Conservation (phyloP, 2,329 filamentous ascomycete species). For the Neofusicoccum laricinum region DNA sequence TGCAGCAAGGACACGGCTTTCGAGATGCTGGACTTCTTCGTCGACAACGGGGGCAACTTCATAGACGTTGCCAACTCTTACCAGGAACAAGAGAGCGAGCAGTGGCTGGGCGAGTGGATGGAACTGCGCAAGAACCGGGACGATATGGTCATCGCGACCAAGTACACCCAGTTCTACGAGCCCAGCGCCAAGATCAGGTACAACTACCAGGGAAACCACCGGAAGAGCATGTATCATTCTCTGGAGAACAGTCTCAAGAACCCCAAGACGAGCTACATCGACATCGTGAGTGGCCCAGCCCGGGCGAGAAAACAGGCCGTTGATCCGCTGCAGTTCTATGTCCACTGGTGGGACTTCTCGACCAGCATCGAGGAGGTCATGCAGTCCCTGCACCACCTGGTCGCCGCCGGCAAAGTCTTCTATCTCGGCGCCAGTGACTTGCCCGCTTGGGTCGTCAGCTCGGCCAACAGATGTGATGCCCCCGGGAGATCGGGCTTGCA, state of each 20-base stretch:
- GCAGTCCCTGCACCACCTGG: conserved; percentile 35
- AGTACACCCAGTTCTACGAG: conserved; percentile 44
- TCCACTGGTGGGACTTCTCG: conserved; percentile 42
- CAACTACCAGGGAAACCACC: conserved; percentile 17
- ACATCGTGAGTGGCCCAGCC: conserved; percentile 23
- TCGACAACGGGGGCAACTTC: conserved; percentile 60
- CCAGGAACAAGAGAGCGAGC: conserved; percentile 48
- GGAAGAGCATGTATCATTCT: conserved; percentile 37
- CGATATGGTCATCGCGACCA: conserved; percentile 55
- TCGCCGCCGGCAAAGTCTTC: conserved; percentile 36
- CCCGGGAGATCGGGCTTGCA: neutral
- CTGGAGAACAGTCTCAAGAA: conserved; percentile 40
- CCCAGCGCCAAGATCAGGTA: conserved; percentile 23
- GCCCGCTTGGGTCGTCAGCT: conserved; percentile 43
- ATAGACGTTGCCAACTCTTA: conserved; percentile 60
- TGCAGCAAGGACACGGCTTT: conserved; percentile 56
- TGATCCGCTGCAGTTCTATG: conserved; percentile 28
- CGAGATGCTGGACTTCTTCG: conserved; percentile 64
- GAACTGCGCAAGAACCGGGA: conserved; percentile 43
- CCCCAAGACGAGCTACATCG: conserved; percentile 41
- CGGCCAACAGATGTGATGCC: conserved; percentile 39
- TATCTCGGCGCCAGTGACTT: conserved; percentile 39
- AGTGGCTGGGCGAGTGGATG: conserved; percentile 53
- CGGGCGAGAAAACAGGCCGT: neutral
- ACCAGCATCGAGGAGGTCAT: conserved; percentile 37